Base-by-base conservation (phyloP, 1,284 basidiomycete species). In the Baeospora myosura region DNA sequence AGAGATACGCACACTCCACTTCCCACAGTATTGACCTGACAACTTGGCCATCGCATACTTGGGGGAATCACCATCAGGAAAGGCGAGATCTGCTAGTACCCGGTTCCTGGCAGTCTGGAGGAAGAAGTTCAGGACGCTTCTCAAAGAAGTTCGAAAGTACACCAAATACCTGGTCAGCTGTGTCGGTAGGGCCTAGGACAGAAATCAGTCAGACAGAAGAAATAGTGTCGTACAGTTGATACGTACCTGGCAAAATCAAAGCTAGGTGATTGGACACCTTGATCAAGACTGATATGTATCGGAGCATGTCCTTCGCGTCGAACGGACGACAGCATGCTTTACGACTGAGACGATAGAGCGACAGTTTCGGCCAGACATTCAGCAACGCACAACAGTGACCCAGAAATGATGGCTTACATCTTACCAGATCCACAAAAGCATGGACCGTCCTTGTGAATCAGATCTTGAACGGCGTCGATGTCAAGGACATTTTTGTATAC, bases 241-340 rank as follows among this genome's bases (percentile, higher is more conserved):
- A 52, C 51, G 50, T 41, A 79, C 88, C 72, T 37, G 90, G 89
- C 22, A 91, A 68, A 32, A 93, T 84, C 18, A 94, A 60, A 0
- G 77, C 84, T 16, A 92, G 68, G 53, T 93, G 90, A 52, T 94
- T 94, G 4, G 88, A 86, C 5, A 91, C 68, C 32, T 90, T 89
- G 58, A 89, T 83, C 41, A 93, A 64, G 11, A 88, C 69, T 2
- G 79, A 78, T 64, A 88, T 82, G 54, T 79, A 88, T 53, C 74
- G 76, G 57, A 91, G 78, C 11, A 84, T 65, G 43, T 81, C 78
- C 0, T 72, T 77, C 16, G 71, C 62, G 10, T 76, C 72, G 34
- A 75, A 74, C 3, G 71, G 71, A 55, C 80, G 66, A 50, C 81
- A 84, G 46, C 87, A 89, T 7, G 66, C 63, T 51, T 76, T 78